phyloP scores from a whole-genome alignment of 164 flowering plant species.

The Kalanchoe fedtschenkoi region DNA sequence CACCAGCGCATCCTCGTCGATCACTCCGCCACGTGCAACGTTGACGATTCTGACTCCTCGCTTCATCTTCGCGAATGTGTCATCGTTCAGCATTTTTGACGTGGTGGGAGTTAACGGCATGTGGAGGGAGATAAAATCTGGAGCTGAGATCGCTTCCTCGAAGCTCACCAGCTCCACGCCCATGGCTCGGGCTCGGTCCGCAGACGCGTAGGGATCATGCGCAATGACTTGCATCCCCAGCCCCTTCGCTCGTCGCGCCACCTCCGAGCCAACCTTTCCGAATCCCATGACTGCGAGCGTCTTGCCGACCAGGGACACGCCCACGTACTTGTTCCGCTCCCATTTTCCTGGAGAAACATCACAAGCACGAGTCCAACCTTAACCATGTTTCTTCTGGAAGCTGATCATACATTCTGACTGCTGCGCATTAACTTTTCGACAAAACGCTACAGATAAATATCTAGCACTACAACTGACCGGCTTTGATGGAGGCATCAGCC shows the following conservation, averaged over 20 bases:
- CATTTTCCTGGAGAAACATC: constrained; percentile 23
- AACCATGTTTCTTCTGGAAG: background rate
- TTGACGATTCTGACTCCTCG: constrained; percentile 69
- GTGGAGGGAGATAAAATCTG: constrained; percentile 81
- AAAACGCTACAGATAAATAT: constrained; percentile 10
- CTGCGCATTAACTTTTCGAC: background rate
- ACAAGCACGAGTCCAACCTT: background rate
- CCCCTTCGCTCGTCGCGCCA: constrained; percentile 78
- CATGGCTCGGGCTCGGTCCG: constrained; percentile 76
- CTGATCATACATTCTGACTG: background rate
- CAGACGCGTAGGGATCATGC: constrained; percentile 82
- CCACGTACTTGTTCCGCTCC: constrained; percentile 69
- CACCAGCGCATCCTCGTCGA: constrained; percentile 74
- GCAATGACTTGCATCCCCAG: constrained; percentile 82
- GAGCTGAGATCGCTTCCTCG: constrained; percentile 56
- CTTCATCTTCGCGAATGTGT: constrained; percentile 73
- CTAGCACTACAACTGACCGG: constrained; percentile 31
- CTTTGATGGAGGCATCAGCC: constrained; percentile 72
- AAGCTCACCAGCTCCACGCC: constrained; percentile 70
- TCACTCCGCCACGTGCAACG: constrained; percentile 94
- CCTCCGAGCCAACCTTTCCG: constrained; percentile 87
- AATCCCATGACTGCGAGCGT: constrained; percentile 28
- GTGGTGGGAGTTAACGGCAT: constrained; percentile 82
- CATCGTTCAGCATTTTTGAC: constrained; percentile 64
- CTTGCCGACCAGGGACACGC: constrained; percentile 79